These are phyloP conservation scores for Tetradesmus lagerheimii DNA, from an alignment of 139 green algal genomes.

Conservation along the genomic window DNA sequence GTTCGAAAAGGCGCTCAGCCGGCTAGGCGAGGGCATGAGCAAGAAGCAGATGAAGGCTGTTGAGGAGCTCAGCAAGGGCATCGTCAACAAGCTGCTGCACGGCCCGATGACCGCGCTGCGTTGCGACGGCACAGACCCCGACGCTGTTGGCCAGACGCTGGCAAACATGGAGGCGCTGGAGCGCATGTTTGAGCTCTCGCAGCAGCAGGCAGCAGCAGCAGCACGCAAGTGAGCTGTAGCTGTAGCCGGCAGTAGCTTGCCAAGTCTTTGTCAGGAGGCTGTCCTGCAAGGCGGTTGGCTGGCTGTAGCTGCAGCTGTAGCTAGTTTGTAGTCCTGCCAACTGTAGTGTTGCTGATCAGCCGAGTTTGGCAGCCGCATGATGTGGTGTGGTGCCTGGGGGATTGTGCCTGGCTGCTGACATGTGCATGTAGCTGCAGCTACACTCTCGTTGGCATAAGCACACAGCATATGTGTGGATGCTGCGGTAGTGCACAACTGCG, in stretches of 20 bases:
- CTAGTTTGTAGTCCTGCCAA: too few species aligned
- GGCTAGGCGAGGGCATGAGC: slow-evolving; percentile 91
- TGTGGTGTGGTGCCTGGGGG: too few species aligned
- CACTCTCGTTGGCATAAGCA: background rate
- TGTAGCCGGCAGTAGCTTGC: background rate
- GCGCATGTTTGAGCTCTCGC: slow-evolving; percentile 96
- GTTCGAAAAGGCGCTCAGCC: slow-evolving; percentile 94
- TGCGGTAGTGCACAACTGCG: too few species aligned
- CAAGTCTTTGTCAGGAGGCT: background rate
- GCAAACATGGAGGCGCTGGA: slow-evolving; percentile 99
- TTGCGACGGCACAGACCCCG: slow-evolving; percentile 90
- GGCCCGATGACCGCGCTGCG: slow-evolving; percentile 98
- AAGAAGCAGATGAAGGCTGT: slow-evolving; percentile 98
- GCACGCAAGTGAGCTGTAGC: slow-evolving; percentile 17
- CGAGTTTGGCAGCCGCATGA: too few species aligned
- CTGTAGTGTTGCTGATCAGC: too few species aligned
- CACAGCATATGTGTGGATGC: background rate
- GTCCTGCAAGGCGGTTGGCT: background rate
- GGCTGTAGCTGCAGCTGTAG: too few species aligned
- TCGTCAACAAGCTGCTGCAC: slow-evolving; percentile 99
- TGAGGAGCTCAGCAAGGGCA: slow-evolving; percentile 95
- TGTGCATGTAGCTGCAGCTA: background rate
- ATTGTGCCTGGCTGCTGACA: too few species aligned
- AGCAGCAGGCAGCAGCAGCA: slow-evolving; percentile 44
- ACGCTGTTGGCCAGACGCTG: slow-evolving; percentile 91